A percentile compares a stretch with the other conserved stretches of the same genome.
Evolutionary conservation across 2,329 filamentous ascomycete species (phyloP).

Genomic region (Sordariomycetes sp.): DNA sequence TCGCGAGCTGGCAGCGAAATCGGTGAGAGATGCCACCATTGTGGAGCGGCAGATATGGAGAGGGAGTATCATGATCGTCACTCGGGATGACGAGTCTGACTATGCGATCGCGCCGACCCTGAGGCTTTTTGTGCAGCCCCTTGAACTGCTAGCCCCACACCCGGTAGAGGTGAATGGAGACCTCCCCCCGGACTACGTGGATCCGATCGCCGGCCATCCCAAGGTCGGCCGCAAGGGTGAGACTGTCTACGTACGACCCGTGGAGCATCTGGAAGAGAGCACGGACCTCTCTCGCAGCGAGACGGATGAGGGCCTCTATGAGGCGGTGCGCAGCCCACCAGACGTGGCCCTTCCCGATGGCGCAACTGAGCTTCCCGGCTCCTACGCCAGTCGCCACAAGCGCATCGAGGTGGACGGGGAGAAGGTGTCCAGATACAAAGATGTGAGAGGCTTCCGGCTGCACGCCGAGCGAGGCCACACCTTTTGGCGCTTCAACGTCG

Average conservation of each 20-base stretch:
- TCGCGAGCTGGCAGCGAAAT: slow-evolving; percentile 38
- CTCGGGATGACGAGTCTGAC: slow-evolving; percentile 69
- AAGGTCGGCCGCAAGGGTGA: slow-evolving; percentile 79
- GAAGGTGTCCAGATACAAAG: slow-evolving; percentile 67
- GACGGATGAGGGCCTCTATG: slow-evolving; percentile 74
- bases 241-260: slow-evolving; percentile 77
- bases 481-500: slow-evolving; percentile 95
- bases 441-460: slow-evolving; percentile 71
- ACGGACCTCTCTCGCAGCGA: slow-evolving; percentile 72
- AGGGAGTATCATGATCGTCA: slow-evolving; percentile 93
- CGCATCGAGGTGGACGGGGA: slow-evolving; percentile 62
- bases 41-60: slow-evolving; percentile 74
- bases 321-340: slow-evolving; percentile 46
- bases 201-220: slow-evolving; percentile 77
- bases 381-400: slow-evolving; percentile 41
- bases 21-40: slow-evolving; percentile 20
- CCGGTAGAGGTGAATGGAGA: slow-evolving; percentile 56
- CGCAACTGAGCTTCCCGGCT: slow-evolving; percentile 36
- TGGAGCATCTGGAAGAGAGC: slow-evolving; percentile 73
- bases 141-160: slow-evolving; percentile 70
- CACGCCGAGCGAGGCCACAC: slow-evolving; percentile 81
- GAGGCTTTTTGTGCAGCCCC: slow-evolving; percentile 76
- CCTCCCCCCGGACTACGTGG: slow-evolving; percentile 72
- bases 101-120: slow-evolving; percentile 72
- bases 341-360: slow-evolving; percentile 32